Base-by-base conservation (phyloP, 23 red algal genomes). In the Gracilariopsis chorda region DNA sequence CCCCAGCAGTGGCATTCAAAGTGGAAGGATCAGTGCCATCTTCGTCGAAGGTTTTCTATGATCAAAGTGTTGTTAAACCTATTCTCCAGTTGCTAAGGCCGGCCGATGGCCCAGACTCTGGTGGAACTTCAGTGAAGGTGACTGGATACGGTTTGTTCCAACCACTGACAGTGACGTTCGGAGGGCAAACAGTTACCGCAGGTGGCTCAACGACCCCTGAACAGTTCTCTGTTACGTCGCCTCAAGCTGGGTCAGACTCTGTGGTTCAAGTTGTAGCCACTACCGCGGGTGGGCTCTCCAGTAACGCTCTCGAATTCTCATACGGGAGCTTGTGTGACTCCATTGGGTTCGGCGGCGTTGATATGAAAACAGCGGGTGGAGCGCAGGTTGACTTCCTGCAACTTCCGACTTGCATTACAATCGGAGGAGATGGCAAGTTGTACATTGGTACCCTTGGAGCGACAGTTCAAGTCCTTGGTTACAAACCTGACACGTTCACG, bases 401-500 rank as follows among this genome's bases (percentile, higher is more conserved):
- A n/a, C 29, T 72, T 49, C 76, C 76, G 20, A 94, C 91, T 0
- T 71, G 58, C 33, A 53, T 69, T 7, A 46, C 73, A 0, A 69
- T 85, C 4, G 63, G 78, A 35, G 61, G 51, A 73, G 57, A 85
- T 42, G 91, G 73, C 13, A 78, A 79, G 30, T 32, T 80, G 30
- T 87, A 94, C 73, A 63, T 94, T 13, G 91, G 91, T 36, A 77
- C 65, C 11, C 51, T 86, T 21, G 41, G 45, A 25, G 91, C 78
- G 35, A 78, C 42, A 51, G 58, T 94, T 34, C 91, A 77, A 30
- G 79, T 77, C 10, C 51, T 87, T 44, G 72, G 48, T 6, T 84
- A 78, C 57, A 39, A 78, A 7, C 16, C 52, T 25, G 71, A 32
- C 1, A 55, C 57, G 33, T 51, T 85, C 9, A 77, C 56, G 20